Base-by-base conservation (phyloP, 805 yeast species). In the Kodamaea kakaduensis region DNA sequence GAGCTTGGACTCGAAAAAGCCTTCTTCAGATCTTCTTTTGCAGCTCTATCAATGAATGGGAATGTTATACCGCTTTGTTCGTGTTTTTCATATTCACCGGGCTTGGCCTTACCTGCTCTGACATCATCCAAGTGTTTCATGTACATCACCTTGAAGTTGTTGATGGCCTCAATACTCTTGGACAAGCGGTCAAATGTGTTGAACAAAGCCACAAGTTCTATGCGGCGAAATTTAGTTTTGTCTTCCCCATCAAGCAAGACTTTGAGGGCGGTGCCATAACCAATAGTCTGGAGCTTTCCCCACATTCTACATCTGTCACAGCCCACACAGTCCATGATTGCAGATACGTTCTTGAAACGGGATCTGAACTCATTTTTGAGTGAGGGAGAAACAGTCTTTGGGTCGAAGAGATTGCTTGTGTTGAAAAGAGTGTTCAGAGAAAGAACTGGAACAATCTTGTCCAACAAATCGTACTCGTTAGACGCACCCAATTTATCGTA, bases 251-350 rank as follows among this genome's bases (percentile, higher is more conserved):
- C 97, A 56, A 93, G 87, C 40, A 93, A 66, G 16, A 90, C 75
- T 58, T 93, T 93, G 52, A 93, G 73, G 1, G 96, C 95, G 6
- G 99, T 93, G 13, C 97, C 99, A 58, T 93, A 93, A 14, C 99
- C 99, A 10, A 93, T 86, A 2, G 95, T 87, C 65, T 93, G 98
- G 19, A 93, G 76, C 59, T 93, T 93, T 7, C 98, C 98, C 99
- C 99, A 93, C 61, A 93, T 69, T 51, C 97, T 76, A 59, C 99
- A 93, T 54, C 97, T 73, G 56, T 93, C 98, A 67, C 99, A 93
- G 24, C 96, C 97, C 25, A 93, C 97, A 65, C 99, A 93, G 58
- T 90, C 96, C 97, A 93, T 93, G 28, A 93, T 78, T 33, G 85
- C 81, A 14, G 95, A 81, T 16, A 93, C 94, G 55, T 93, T 93